These are phyloP conservation scores for Ascosphaera pollenicola DNA, from an alignment of 2,329 filamentous ascomycete genomes.

Conservation along the genomic window DNA sequence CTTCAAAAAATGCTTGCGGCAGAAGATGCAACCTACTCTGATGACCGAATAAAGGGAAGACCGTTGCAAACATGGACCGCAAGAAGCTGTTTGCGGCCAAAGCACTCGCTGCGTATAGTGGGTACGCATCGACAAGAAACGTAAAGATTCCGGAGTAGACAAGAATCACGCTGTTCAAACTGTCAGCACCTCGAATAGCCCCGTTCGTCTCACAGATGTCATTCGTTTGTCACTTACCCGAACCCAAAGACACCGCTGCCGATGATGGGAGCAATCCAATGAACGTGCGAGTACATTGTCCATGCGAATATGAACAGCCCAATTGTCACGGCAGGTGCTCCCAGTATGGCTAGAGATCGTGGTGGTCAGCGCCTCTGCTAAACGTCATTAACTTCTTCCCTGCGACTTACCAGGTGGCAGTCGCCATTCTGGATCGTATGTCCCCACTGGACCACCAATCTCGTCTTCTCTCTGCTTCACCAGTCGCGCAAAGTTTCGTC, in stretches of 20 bases:
- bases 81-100: slow-evolving; percentile 69
- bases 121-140: slow-evolving; percentile 48
- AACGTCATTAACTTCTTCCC: too few relatives aligned
- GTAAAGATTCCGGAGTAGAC: slow-evolving; percentile 73
- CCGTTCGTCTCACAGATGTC: neutral
- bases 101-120: slow-evolving; percentile 30
- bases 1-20: slow-evolving; percentile 3
- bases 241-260: slow-evolving; percentile 48
- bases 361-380: too few relatives aligned
- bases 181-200: neutral
- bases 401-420: slow-evolving; percentile 40
- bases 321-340: slow-evolving; percentile 55
- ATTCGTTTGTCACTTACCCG: slow-evolving; percentile 32
- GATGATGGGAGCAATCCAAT: slow-evolving; percentile 58
- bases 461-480: slow-evolving; percentile 16
- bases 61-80: slow-evolving; percentile 56
- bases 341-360: slow-evolving; percentile 31
- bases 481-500: slow-evolving; percentile 21
- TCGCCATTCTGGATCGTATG: slow-evolving; percentile 68
- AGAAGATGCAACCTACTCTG: slow-evolving; percentile 21
- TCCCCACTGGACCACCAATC: slow-evolving; percentile 13
- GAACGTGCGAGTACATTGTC: slow-evolving; percentile 50
- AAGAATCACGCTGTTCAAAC: slow-evolving; percentile 41
- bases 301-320: slow-evolving; percentile 80
- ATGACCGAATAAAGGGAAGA: slow-evolving; percentile 53